Evolutionary conservation across 2,329 filamentous ascomycete species (phyloP).

Genomic region (Chrysoporthe cubensis): DNA sequence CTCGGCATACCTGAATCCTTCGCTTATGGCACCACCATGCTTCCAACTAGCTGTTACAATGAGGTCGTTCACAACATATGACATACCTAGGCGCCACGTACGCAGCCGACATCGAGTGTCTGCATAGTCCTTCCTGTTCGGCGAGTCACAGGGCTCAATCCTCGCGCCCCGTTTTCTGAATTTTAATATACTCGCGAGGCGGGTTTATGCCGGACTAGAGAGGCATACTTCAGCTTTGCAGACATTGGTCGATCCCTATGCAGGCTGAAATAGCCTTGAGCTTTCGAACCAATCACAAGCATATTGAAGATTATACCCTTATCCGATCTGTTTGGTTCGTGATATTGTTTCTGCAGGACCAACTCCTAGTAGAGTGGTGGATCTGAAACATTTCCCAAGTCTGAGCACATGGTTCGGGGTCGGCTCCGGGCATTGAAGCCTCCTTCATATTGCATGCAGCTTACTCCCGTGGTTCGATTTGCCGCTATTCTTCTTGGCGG

Average conservation of each 20-base stretch:
- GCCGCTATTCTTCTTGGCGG: neutral
- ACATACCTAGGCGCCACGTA: neutral
- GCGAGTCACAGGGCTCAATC: neutral
- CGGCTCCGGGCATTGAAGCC: neutral
- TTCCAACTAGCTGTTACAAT: neutral
- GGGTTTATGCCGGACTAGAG: neutral
- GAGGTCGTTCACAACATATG: neutral
- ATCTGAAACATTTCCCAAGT: constrained; percentile 1
- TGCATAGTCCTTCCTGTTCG: neutral
- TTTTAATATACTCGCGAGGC: neutral
- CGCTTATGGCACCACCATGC: neutral
- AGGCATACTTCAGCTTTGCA: neutral
- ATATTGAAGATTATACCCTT: neutral
- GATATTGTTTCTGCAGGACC: constrained; percentile 3
- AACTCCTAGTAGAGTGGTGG: neutral
- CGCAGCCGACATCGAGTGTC: too few species aligned
- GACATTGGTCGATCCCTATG: neutral
- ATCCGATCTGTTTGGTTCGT: constrained; percentile 4
- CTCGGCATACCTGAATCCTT: neutral
- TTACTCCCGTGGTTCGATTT: neutral
- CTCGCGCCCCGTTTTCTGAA: too few species aligned
- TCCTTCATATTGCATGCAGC: neutral
- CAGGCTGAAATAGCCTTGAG: neutral
- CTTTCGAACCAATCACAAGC: neutral
- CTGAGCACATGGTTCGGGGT: neutral